Base-by-base conservation (phyloP, 345 rosid species). In the Gossypium rotundifolium region DNA sequence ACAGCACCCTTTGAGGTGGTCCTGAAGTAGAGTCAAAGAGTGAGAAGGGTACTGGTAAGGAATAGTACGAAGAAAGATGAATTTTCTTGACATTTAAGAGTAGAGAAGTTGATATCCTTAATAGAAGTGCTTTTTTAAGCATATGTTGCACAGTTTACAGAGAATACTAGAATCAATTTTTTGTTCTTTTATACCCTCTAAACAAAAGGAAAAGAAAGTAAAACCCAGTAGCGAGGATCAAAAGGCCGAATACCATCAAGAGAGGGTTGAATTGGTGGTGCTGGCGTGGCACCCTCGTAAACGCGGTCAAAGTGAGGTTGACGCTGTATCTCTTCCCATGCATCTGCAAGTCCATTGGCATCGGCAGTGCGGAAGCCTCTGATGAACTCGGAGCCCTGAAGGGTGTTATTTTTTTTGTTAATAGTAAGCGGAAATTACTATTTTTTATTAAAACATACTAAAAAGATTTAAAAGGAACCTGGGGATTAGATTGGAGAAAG, bases 1-100 rank as follows among this genome's bases (percentile, higher is more conserved):
- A 93, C 77, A 95, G 77, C 75, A 95, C 91, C 79, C 89, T 87
- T 77, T 96, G 99, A 7, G 99, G 99, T 49, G 98, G 96, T 72
- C 97, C 99, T 93, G 88, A 65, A 65, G 29, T 11, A 20, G 29
- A 20, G 38, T 3, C 45, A 65, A 12, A 65, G 5, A 11, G 33
- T 11, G 14, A 23, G 63, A 8, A 17, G 25, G 29, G 22, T 49
- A 49, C 53, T 13, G 57, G 9, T 7, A 54, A 54, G 18, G 64
- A 40, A 10, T 9, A 40, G 7, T 18, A 64, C 10, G 6, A 0
- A 40, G 25, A 64, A 40, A 40, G 25, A 40, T 63, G 7, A 40
- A 38, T 40, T 40, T 40, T 63, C 7, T 4, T 17, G 3, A 64
- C 1, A 2, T 40, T 40, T 64, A 64, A 64, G 49, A 42, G 16